Conservation (phyloP, 352 stramenopile genomes). For the Globisporangium ultimum region DNA sequence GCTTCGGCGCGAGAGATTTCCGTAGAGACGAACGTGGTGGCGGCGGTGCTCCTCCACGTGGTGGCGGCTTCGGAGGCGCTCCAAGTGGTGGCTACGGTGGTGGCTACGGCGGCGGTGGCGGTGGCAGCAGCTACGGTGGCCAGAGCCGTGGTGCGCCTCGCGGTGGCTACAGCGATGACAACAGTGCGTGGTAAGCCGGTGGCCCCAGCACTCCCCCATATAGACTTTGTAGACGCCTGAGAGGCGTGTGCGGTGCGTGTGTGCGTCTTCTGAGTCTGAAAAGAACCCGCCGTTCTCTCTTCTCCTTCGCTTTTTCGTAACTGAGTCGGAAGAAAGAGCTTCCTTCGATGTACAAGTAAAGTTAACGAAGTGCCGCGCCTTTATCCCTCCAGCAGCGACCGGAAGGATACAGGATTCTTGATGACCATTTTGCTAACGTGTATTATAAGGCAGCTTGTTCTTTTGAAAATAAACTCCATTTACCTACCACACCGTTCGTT, state of each 20-base stretch:
- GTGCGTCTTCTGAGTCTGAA: slow-evolving; percentile 21
- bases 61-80: slow-evolving; percentile 25
- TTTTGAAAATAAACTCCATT: slow-evolving; percentile 58
- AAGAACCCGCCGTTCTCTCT: slow-evolving; percentile 20
- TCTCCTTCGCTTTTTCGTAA: slow-evolving; percentile 37
- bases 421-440: slow-evolving; percentile 70
- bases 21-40: slow-evolving; percentile 69
- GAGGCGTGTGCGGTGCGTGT: slow-evolving; percentile 15
- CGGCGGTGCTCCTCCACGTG: slow-evolving; percentile 8
- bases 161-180: slow-evolving; percentile 63
- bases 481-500: not conserved
- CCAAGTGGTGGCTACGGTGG: slow-evolving; percentile 26
- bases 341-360: slow-evolving; percentile 77
- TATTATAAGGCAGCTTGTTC: slow-evolving; percentile 72
- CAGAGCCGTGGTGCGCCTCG: slow-evolving; percentile 31
- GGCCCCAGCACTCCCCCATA: slow-evolving; percentile 15
- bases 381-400: slow-evolving; percentile 34
- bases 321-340: slow-evolving; percentile 67
- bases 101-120: slow-evolving; percentile 18
- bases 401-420: slow-evolving; percentile 34
- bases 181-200: slow-evolving; percentile 84
- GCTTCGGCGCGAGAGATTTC: slow-evolving; percentile 88
- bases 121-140: slow-evolving; percentile 29
- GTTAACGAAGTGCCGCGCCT: slow-evolving; percentile 45
- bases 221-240: slow-evolving; percentile 26